Evolutionary conservation across 768 basidiomycete genomes (phyloP), one percentile per base, ranked within the genome.

Genomic region (Tylopilus rubrobrunneus): DNA sequence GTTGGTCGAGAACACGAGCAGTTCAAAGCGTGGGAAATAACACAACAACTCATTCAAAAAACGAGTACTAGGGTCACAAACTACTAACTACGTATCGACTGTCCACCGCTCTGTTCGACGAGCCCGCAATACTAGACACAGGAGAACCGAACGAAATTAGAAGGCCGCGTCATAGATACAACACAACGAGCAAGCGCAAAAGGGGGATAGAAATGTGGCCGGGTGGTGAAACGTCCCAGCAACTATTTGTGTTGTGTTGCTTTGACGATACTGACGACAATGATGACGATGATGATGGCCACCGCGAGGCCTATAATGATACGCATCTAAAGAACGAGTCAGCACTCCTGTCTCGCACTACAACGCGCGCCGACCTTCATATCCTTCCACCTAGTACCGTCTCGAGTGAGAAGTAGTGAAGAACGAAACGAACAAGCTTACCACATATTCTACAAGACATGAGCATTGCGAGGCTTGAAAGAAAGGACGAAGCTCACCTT

Each of bases 231-330:
- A 42, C 29, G 21, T 45, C 48, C 45, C 40, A 43, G 25, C 50
- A 36, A 48, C 52, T 75, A 76, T 46, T 82, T 73, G 39, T 39
- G 39, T 54, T 82, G 70, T 60, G 86, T 88, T 68, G 92, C 83
- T 76, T 92, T 93, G 67, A 97, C 89, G 65, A 98, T 85, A 29
- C 90, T 91, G 49, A 98, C 92, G 62, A 98, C 87, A 68, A 99
- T 96, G 76, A 99, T 94, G 71, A 95, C 78, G 61, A 98, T 81
- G 68, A 99, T 89, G 52, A 99, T 83, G 46, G 81, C 81, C 64
- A 99, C 87, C 50, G 89, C 92, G 44, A 89, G 78, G 53, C 87
- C 91, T 64, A 99, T 97, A 72, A 98, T 93, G 72, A 98, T 86
- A 73, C 94, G 85, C 96, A 97, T 97, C 90, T 95, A 54, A 58